Evolutionary conservation across 208 protist genomes (phyloP).

Genomic region (Trypanosoma platydactyli): DNA sequence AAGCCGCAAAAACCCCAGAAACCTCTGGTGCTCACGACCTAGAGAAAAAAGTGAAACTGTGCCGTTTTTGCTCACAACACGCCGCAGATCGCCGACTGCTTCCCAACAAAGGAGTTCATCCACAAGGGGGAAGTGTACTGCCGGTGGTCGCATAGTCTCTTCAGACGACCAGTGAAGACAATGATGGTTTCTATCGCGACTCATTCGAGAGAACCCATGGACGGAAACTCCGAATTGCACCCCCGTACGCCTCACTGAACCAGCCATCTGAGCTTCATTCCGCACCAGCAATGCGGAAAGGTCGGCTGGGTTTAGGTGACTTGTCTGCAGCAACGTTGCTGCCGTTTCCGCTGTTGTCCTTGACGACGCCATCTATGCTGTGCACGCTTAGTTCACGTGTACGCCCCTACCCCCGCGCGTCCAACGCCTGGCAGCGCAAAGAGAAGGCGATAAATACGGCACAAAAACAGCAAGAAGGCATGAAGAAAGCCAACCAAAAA

Average conservation of each 20-base stretch:
- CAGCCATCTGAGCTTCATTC: no score
- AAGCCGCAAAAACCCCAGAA: constrained; percentile 14
- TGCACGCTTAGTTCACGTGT: not conserved
- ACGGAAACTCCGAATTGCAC: constrained; percentile 19
- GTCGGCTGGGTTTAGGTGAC: constrained; percentile 21
- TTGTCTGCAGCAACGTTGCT: constrained; percentile 17
- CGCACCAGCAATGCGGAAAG: constrained; percentile 25
- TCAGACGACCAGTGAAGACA: constrained; percentile 25
- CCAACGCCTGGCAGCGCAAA: not conserved
- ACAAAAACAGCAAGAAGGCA: not conserved
- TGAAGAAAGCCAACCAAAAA: not conserved
- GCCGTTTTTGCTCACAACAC: constrained; percentile 2
- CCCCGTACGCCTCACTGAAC: not conserved
- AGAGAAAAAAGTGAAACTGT: constrained; percentile 17
- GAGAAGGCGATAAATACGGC: not conserved
- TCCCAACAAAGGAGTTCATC: constrained; percentile 11
- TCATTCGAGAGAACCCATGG: constrained; percentile 7
- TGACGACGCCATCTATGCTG: not conserved
- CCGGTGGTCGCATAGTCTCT: constrained; percentile 10
- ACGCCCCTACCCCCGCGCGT: not conserved
- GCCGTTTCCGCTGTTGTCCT: not conserved
- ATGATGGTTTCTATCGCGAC: constrained; percentile 4
- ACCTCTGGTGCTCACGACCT: not conserved
- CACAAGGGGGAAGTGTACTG: constrained; percentile 20
- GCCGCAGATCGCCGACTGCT: not conserved